phyloP scores from a whole-genome alignment of 208 protist species.

The Tritrichomonas foetus region DNA sequence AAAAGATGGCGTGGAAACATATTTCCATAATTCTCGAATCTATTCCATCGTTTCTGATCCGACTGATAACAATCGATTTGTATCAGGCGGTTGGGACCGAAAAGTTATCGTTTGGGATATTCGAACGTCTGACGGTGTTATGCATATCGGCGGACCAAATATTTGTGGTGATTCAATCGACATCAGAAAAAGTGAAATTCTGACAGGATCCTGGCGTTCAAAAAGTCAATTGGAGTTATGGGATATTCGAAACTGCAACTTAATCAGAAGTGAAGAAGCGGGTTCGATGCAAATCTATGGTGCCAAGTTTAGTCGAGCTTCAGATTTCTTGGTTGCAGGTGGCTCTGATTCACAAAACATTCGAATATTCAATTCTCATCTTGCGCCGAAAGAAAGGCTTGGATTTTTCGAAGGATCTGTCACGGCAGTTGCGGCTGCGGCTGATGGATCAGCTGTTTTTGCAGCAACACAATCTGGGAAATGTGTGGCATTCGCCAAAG shows the following conservation, averaged over 20 bases:
- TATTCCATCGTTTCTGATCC: background rate
- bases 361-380: too few species aligned
- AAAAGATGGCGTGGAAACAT: background rate
- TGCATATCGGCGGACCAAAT: background rate
- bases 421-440: too few species aligned
- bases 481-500: too few species aligned
- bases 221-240: background rate
- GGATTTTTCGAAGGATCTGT: too few species aligned
- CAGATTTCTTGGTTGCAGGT: too few species aligned
- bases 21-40: background rate
- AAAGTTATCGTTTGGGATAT: background rate
- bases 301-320: too few species aligned
- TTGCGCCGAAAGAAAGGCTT: too few species aligned
- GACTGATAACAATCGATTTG: background rate
- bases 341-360: too few species aligned
- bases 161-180: constrained; percentile 13
- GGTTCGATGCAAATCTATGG: too few species aligned
- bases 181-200: background rate
- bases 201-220: background rate
- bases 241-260: background rate
- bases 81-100: background rate
- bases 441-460: too few species aligned
- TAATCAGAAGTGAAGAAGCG: background rate
- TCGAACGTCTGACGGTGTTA: background rate
- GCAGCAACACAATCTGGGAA: too few species aligned